Conservation (phyloP, 2,329 filamentous ascomycete genomes). For the Lecanicillium sp. region DNA sequence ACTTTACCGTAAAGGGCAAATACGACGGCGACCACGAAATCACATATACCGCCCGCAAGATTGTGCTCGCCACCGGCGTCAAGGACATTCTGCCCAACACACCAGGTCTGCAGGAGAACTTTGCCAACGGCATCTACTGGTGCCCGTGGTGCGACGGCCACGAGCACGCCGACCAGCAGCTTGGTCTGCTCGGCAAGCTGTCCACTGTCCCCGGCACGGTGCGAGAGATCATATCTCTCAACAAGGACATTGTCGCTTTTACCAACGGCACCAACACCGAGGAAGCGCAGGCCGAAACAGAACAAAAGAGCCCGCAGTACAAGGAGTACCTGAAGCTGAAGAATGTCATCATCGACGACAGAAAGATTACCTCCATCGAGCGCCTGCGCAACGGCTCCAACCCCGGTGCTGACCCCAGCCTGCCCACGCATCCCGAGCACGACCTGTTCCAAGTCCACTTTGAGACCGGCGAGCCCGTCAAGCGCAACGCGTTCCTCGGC, state of each 20-base stretch:
- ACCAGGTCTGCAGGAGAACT: slow-evolving; percentile 46
- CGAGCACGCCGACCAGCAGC: slow-evolving; percentile 50
- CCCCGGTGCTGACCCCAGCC: slow-evolving; percentile 28
- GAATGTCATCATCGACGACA: slow-evolving; percentile 48
- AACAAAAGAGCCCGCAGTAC: slow-evolving; percentile 37
- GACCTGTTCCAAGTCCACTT: slow-evolving; percentile 51
- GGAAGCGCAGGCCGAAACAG: slow-evolving; percentile 28
- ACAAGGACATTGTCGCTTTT: slow-evolving; percentile 47
- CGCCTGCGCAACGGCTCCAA: slow-evolving; percentile 34
- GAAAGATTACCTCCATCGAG: slow-evolving; percentile 40
- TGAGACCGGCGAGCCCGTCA: slow-evolving; percentile 31
- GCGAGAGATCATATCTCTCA: slow-evolving; percentile 46
- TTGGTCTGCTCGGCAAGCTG: slow-evolving; percentile 45
- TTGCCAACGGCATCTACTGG: slow-evolving; percentile 54
- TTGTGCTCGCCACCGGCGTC: slow-evolving; percentile 52
- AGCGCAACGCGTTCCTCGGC: slow-evolving; percentile 44
- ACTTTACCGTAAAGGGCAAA: slow-evolving; percentile 13
- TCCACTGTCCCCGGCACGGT: slow-evolving; percentile 56
- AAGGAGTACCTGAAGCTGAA: slow-evolving; percentile 39
- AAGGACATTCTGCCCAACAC: slow-evolving; percentile 46
- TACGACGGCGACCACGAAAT: slow-evolving; percentile 11
- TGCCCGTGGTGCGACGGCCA: slow-evolving; percentile 59
- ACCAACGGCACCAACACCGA: slow-evolving; percentile 51
- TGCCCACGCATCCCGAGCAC: slow-evolving; percentile 37
- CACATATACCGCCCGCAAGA: slow-evolving; percentile 39